Percentiles rank a stretch among this genome's conserved stretches.
Conservation (phyloP, 169 alveolate species). For the Cryptosporidium tyzzeri region DNA sequence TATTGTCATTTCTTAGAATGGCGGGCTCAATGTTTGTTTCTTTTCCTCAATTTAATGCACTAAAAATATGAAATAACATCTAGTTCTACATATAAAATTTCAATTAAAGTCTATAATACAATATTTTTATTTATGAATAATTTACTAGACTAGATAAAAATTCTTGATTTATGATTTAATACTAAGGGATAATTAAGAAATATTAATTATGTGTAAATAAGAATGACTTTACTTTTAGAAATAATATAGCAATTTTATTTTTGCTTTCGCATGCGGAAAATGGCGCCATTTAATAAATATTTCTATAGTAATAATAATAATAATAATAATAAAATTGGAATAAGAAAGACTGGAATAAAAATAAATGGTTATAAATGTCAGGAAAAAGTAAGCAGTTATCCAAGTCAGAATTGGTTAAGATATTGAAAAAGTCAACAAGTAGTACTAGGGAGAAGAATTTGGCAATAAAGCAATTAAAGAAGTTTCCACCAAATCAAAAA, state of each 20-base stretch:
- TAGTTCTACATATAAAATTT: no score
- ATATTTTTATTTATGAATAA: no score
- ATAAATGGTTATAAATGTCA: constrained; percentile 31
- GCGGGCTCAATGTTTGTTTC: neutral
- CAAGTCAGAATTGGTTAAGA: constrained; percentile 46
- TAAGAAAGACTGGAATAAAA: neutral
- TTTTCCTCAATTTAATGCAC: no score
- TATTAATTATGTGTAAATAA: no score
- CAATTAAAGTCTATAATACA: no score
- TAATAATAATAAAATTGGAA: neutral
- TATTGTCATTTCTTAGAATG: neutral
- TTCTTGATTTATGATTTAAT: no score
- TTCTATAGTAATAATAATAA: neutral
- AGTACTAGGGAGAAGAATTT: constrained; percentile 62
- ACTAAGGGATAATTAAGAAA: no score
- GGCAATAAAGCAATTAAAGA: constrained; percentile 68
- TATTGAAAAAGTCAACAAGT: constrained; percentile 52
- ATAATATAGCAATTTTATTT: no score
- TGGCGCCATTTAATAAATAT: neutral
- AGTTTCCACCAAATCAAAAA: constrained; percentile 52
- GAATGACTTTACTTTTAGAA: no score
- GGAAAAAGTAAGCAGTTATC: constrained; percentile 3
- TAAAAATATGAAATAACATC: no score
- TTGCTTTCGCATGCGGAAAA: neutral
- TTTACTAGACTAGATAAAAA: neutral